These are phyloP conservation scores for Candida tunisiensis DNA, from an alignment of 1,139 yeast genomes.

Conservation along the genomic window DNA sequence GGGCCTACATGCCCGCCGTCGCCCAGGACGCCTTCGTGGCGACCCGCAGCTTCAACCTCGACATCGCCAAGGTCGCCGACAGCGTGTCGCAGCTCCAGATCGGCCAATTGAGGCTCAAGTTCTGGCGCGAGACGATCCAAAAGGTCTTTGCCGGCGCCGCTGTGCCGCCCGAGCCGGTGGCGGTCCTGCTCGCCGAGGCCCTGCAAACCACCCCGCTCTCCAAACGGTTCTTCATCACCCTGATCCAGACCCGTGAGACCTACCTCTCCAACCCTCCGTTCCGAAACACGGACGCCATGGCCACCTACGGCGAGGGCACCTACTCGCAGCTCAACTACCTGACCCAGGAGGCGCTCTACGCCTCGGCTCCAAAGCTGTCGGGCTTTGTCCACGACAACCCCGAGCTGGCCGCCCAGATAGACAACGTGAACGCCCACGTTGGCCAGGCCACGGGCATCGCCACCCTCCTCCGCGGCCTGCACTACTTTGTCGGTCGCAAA, in stretches of 20 bases:
- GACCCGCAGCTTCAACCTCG: slow-evolving; percentile 50
- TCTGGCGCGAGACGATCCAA: slow-evolving; percentile 22
- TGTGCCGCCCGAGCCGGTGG: slow-evolving; percentile 39
- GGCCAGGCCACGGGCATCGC: slow-evolving; percentile 74
- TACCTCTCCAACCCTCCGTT: slow-evolving; percentile 31
- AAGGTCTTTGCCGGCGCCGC: slow-evolving; percentile 11
- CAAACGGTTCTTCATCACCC: slow-evolving; percentile 38
- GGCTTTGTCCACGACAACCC: slow-evolving; percentile 31
- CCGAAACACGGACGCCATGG: slow-evolving; percentile 36
- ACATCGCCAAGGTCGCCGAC: slow-evolving; percentile 41
- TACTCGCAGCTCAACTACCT: slow-evolving; percentile 59
- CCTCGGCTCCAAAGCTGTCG: slow-evolving; percentile 39
- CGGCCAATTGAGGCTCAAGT: slow-evolving; percentile 21
- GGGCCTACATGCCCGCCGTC: slow-evolving; percentile 55
- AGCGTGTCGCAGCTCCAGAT: slow-evolving; percentile 25
- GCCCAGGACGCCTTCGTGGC: slow-evolving; percentile 54
- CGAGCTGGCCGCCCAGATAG: slow-evolving; percentile 21
- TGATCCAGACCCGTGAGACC: slow-evolving; percentile 43
- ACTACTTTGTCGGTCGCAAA: slow-evolving; percentile 36
- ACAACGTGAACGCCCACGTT: slow-evolving; percentile 59
- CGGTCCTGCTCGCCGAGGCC: slow-evolving; percentile 27
- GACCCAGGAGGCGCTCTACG: slow-evolving; percentile 42
- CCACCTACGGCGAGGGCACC: slow-evolving; percentile 71
- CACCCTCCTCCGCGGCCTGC: slow-evolving; percentile 43
- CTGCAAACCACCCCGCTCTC: slow-evolving; percentile 33